Evolutionary conservation across 2,329 filamentous ascomycete species (phyloP), one percentile per base, ranked within the genome.

Genomic region (Fusarium secorum): DNA sequence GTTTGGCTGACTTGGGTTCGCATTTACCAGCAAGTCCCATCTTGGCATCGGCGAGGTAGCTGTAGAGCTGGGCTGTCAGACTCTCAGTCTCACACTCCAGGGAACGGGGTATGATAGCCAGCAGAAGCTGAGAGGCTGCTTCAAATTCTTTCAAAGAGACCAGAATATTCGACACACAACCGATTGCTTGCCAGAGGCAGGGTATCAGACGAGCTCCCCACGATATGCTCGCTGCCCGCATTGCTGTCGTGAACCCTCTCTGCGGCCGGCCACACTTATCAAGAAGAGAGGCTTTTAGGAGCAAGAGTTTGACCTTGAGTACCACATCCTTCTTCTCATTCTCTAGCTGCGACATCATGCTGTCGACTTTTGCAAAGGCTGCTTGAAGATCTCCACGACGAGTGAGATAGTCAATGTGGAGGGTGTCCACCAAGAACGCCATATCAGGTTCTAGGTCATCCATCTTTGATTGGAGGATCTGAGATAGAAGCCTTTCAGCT

Each of bases 221-320:
- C 1, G 93, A 91, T 22, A 94, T 88, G 75, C 87, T 91, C 5
- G 92, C 90, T 2, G 94, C 94, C 45, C 93, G 87, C 75, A 97
- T 85, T 8, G 90, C 90, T 9, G 95, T 85, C 4, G 92, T 93
- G 78, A 97, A 94, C 0, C 89, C 93, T 65, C 91, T 88, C 73
- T 93, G 88, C 0, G 93, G 87, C 5, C 91, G 88, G 4, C 91
- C 91, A 45, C 88, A 88, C 71, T 86, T 87, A 59, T 89, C 87
- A 60, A 94, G 89, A 7, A 97, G 85, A 9, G 88, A 85, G 1
- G 90, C 90, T 78, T 97, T 97, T 52, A 91, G 81, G 5, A 93
- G 85, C 18, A 97, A 86, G 1, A 97, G 85, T 32, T 89, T 88
- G 52, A 96, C 84, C 38, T 91, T 90, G 28, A 93, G 85, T 8